Evolutionary conservation across 345 rosid genomes (phyloP).

Genomic region (Eucalyptus grandis): DNA sequence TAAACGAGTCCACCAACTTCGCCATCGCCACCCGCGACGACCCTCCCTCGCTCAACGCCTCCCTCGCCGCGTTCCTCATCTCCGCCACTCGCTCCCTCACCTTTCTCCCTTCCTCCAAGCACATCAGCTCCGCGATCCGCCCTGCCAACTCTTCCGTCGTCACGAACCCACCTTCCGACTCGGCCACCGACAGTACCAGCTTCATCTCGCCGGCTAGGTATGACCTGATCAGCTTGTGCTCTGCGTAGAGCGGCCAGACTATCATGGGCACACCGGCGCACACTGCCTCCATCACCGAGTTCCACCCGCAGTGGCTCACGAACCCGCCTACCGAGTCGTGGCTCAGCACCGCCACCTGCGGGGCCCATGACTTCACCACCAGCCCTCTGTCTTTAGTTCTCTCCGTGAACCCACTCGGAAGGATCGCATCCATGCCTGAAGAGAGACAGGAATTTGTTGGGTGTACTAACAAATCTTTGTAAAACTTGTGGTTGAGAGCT

Average conservation of each 20-base stretch:
- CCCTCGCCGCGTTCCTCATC: not conserved
- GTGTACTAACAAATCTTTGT: not conserved
- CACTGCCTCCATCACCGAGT: conserved; percentile 22
- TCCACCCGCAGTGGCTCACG: conserved; percentile 39
- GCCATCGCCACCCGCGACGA: not conserved
- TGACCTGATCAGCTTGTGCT: not conserved
- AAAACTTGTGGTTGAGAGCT: not conserved
- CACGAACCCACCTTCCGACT: not conserved
- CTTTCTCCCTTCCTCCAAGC: not conserved
- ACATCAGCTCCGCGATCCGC: not conserved
- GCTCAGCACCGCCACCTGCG: conserved; percentile 13
- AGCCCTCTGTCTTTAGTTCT: not conserved
- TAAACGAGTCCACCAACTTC: not conserved
- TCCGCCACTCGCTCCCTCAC: not conserved
- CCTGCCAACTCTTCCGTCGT: not conserved
- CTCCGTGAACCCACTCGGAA: conserved; percentile 12
- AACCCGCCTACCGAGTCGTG: conserved; percentile 24
- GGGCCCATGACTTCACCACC: conserved; percentile 27
- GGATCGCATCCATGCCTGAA: not conserved
- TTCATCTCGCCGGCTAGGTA: not conserved
- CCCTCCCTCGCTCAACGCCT: not conserved
- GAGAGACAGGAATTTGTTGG: not conserved
- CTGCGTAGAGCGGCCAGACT: conserved; percentile 12
- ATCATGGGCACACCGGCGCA: conserved; percentile 6
- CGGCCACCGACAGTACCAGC: not conserved